phyloP scores from a whole-genome alignment of 192 early-diverging fungal genomes.

The Cetraspora pellucida region DNA sequence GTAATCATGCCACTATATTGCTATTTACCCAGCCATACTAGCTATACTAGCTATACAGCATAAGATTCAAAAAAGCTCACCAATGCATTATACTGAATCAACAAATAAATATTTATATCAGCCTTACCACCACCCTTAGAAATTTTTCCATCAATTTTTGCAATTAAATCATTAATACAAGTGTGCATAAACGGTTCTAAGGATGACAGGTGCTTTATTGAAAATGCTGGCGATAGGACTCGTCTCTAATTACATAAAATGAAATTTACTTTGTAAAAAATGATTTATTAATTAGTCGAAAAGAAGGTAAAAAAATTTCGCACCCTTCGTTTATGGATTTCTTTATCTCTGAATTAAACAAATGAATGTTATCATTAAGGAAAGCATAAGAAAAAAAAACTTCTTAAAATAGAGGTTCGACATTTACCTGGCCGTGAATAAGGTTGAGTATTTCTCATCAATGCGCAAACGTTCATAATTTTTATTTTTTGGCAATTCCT shows the following conservation, averaged over 20 bases:
- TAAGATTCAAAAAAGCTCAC: constrained; percentile 31
- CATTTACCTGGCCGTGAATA: background rate
- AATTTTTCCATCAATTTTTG: constrained; percentile 40
- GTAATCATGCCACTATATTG: too few species aligned
- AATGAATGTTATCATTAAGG: background rate
- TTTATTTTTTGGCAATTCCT: constrained; percentile 11
- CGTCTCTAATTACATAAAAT: constrained; percentile 43
- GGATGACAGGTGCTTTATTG: constrained; percentile 51
- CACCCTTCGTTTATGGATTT: constrained; percentile 24
- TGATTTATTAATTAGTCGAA: background rate
- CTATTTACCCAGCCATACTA: too few species aligned
- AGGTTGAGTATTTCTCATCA: background rate
- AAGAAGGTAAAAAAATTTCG: background rate
- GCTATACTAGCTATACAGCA: too few species aligned
- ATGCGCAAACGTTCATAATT: background rate
- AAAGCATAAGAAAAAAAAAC: background rate
- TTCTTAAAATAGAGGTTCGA: too few species aligned
- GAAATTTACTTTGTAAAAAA: background rate
- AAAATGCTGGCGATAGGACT: constrained; percentile 57
- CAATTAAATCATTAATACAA: constrained; percentile 36
- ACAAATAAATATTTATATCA: constrained; percentile 41
- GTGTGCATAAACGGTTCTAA: constrained; percentile 48
- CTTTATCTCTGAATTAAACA: constrained; percentile 1
- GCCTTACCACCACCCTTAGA: constrained; percentile 4
- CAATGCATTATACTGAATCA: constrained; percentile 41